These are phyloP conservation scores for Suhomyces tanzawaensis DNA, from an alignment of 805 yeast genomes.

Conservation along the genomic window DNA sequence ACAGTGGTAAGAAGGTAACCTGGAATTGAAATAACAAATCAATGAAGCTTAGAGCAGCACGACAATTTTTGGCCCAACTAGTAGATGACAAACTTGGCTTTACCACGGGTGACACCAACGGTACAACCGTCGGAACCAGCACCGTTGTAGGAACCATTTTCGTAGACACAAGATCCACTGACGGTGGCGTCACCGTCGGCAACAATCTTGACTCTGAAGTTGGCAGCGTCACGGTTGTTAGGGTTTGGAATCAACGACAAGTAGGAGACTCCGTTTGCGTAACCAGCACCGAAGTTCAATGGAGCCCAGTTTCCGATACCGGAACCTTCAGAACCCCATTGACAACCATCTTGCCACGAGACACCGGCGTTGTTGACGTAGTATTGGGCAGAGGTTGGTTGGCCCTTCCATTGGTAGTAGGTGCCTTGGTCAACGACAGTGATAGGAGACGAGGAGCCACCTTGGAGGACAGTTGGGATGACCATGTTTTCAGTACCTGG, in stretches of 20 bases:
- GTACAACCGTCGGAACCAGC: slow-evolving; percentile 87
- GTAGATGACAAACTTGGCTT: slow-evolving; percentile 80
- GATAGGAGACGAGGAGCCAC: slow-evolving; percentile 63
- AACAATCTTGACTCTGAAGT: slow-evolving; percentile 62
- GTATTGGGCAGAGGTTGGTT: slow-evolving; percentile 88
- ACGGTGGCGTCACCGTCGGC: slow-evolving; percentile 53
- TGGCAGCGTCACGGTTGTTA: slow-evolving; percentile 66
- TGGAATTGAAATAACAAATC: no score
- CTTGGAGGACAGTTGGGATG: slow-evolving; percentile 78
- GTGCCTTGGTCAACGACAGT: slow-evolving; percentile 75
- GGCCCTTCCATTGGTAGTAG: slow-evolving; percentile 82
- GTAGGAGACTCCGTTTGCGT: slow-evolving; percentile 65
- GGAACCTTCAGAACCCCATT: slow-evolving; percentile 83
- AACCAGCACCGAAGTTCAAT: slow-evolving; percentile 89
- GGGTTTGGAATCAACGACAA: slow-evolving; percentile 94
- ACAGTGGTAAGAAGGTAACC: no score
- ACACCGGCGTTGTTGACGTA: slow-evolving; percentile 97
- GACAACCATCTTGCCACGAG: slow-evolving; percentile 83
- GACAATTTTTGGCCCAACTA: no score
- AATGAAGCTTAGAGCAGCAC: no score
- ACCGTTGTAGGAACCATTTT: slow-evolving; percentile 71
- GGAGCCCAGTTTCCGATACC: slow-evolving; percentile 99
- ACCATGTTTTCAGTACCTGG: slow-evolving; percentile 99
- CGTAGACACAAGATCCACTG: slow-evolving; percentile 77
- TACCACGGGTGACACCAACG: slow-evolving; percentile 80